Evolutionary conservation across 2,329 filamentous ascomycete species (phyloP).

Genomic region (Aspergillus fumigatus): DNA sequence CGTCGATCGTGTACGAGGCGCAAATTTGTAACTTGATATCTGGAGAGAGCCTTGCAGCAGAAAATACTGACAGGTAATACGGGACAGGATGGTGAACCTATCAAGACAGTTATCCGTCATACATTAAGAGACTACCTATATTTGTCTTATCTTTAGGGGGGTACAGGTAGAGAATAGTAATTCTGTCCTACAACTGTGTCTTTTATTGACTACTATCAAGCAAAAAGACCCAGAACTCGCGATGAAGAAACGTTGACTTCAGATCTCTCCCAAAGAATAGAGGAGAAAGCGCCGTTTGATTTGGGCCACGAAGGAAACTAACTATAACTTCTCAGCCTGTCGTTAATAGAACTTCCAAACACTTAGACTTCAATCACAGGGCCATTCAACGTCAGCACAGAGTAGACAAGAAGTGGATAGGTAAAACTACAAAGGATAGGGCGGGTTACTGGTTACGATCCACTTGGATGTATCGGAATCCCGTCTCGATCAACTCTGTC

Average conservation of each 20-base stretch:
- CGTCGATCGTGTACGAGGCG: background rate
- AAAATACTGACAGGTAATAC: too few relatives aligned
- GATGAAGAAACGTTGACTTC: background rate
- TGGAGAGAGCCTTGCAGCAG: too few relatives aligned
- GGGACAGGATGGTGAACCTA: too few relatives aligned
- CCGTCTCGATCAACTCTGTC: slow-evolving; percentile 6
- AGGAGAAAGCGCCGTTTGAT: background rate
- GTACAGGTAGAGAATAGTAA: too few relatives aligned
- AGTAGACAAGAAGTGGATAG: too few relatives aligned
- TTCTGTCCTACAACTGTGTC: too few relatives aligned
- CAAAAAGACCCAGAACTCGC: background rate
- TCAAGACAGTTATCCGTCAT: too few relatives aligned
- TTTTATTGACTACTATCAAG: too few relatives aligned
- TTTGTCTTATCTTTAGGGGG: too few relatives aligned
- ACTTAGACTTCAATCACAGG: background rate
- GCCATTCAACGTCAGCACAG: background rate
- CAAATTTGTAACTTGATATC: too few relatives aligned
- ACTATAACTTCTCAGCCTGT: background rate
- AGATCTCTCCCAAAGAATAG: background rate
- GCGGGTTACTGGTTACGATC: background rate
- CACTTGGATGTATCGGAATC: background rate
- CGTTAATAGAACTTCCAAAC: background rate
- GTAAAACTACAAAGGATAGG: background rate
- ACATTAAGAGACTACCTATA: too few relatives aligned
- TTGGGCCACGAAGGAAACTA: background rate